Base-by-base conservation (phyloP, 1,139 yeast species). In the Fermentozyma sake region DNA sequence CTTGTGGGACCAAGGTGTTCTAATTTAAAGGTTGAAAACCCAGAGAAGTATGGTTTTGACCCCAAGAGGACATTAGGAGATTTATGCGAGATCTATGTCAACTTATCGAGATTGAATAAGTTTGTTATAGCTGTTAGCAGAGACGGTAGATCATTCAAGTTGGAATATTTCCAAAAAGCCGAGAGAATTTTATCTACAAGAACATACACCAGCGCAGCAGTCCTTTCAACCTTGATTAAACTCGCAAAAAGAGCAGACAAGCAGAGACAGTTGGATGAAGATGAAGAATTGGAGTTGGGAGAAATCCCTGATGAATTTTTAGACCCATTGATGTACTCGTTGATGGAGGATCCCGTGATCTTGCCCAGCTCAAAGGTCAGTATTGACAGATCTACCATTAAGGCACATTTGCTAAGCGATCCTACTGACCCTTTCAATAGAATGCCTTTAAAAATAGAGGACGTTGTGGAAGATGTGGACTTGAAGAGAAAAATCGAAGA, bases 371-470 rank as follows among this genome's bases (percentile, higher is more conserved):
- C 96, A 1, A 80, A 75, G 44, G 74, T 89, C 10, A 76, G 79
- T 29, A 84, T 93, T 43, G 99, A 93, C 52, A 65, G 94, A 48
- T 72, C 93, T 13, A 93, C 97, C 1, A 84, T 93, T 46, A 89
- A 87, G 51, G 86, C 96, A 1, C 98, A 93, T 65, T 65, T 93
- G 37, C 71, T 93, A 52, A 84, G 91, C 61, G 97, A 91, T 58
- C 76, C 95, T 1, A 89, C 95, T 1, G 99, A 93, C 61, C 99
- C 99, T 8, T 93, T 93, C 59, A 93, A 91, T 56, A 76, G 99
- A 58, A 70, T 79, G 58, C 97, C 98, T 2, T 65, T 93, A 42
- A 86, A 76, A 46, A 58, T 91, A 28, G 97, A 89, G 40, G 96
- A 93, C 42, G 95, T 87, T 14, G 54, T 72, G 14, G 95, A 93